Evolutionary conservation across 179 eudicot genomes (phyloP).

Genomic region (Heliamphora pulchella): DNA sequence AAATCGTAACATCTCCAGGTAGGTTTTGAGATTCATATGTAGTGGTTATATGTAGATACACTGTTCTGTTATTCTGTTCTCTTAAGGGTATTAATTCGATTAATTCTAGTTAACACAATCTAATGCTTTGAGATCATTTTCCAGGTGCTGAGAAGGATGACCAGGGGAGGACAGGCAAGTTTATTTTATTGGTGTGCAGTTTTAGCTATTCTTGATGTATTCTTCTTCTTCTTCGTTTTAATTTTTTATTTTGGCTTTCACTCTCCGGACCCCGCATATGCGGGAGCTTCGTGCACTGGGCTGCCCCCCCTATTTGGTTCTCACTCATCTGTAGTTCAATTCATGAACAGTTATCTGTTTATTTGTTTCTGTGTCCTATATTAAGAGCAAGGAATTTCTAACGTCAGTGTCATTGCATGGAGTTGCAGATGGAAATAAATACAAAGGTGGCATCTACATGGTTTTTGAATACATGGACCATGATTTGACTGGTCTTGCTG

Average conservation of each 20-base stretch:
- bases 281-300: too few relatives aligned
- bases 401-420: neutral
- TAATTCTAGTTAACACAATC: neutral
- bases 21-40: slow-evolving; percentile 14
- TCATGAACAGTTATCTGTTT: neutral
- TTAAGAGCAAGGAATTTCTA: neutral
- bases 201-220: slow-evolving; percentile 7
- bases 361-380: neutral
- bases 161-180: slow-evolving; percentile 74
- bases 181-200: neutral
- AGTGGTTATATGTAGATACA: slow-evolving; percentile 1
- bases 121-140: slow-evolving; percentile 9
- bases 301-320: neutral
- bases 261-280: too few relatives aligned
- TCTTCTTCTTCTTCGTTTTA: too few relatives aligned
- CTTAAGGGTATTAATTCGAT: neutral
- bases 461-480: slow-evolving; percentile 99
- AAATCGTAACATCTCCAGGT: slow-evolving; percentile 95
- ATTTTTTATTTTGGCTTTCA: too few relatives aligned
- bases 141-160: slow-evolving; percentile 83
- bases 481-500: slow-evolving; percentile 91
- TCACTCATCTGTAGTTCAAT: neutral
- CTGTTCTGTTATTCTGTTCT: neutral
- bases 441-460: slow-evolving; percentile 90
- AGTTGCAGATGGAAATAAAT: slow-evolving; percentile 62